These are phyloP conservation scores for Myxozyma kluyveri DNA, from an alignment of 805 yeast species.

Conservation along the genomic window DNA sequence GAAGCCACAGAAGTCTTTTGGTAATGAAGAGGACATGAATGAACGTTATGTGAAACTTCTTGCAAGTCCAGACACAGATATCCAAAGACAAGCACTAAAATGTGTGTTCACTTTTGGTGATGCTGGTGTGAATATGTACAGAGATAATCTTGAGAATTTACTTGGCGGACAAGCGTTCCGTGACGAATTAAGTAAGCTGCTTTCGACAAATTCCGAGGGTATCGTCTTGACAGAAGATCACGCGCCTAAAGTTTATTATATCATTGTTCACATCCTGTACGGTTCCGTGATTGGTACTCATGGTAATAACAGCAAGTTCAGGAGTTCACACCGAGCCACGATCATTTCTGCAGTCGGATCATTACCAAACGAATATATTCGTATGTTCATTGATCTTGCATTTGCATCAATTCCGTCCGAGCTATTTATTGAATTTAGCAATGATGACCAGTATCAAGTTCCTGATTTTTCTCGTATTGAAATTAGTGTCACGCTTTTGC, in stretches of 20 bases:
- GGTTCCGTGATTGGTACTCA: constrained; percentile 54
- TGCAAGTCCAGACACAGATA: constrained; percentile 56
- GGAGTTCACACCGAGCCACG: constrained; percentile 68
- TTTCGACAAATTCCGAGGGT: constrained; percentile 51
- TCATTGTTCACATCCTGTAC: constrained; percentile 72
- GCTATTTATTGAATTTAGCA: constrained; percentile 10
- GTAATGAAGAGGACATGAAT: constrained; percentile 51
- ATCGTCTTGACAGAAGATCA: constrained; percentile 60
- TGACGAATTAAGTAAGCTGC: constrained; percentile 73
- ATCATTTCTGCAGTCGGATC: constrained; percentile 63
- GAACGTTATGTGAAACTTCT: constrained; percentile 54
- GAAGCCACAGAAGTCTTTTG: constrained; percentile 54
- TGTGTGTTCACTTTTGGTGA: constrained; percentile 65
- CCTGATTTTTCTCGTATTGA: constrained; percentile 9
- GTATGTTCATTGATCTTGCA: constrained; percentile 53
- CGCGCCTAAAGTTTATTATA: constrained; percentile 58
- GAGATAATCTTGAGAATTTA: constrained; percentile 67
- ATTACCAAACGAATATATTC: constrained; percentile 51
- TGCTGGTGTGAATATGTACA: constrained; percentile 59
- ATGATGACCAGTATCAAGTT: neutral
- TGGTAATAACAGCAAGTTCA: constrained; percentile 60
- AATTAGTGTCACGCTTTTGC: constrained; percentile 5
- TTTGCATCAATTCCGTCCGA: constrained; percentile 17
- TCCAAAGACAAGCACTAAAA: constrained; percentile 71
- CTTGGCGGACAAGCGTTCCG: constrained; percentile 80